Evolutionary conservation across 495 filamentous ascomycete genomes (phyloP), one percentile per base, ranked within the genome.

Genomic region (Massariosphaeria phaeospora): DNA sequence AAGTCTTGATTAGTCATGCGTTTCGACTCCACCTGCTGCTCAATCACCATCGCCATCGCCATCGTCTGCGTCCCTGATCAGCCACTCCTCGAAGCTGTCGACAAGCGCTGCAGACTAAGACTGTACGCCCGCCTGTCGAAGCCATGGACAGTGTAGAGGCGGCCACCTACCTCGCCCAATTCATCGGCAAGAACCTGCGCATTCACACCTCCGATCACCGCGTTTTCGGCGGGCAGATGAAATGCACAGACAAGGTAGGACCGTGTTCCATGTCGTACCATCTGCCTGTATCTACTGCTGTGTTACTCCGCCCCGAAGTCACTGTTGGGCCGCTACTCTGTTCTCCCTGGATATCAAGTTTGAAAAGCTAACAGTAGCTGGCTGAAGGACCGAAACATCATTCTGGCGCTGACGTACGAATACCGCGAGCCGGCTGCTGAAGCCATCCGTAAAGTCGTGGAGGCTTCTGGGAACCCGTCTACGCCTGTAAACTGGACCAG

Each of bases 151-250:
- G 61, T 43, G 23, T 34, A 26, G 41, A 64, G 36, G 61, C 61
- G 24, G 61, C 27, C 12, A 27, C 47, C 40, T 64, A 57, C 52
- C 64, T 71, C 18, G 33, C 55, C 6, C 51, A 61, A 5, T 67
- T 86, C 51, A 69, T 89, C 26, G 81, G 79, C 70, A 81, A 80
- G 63, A 83, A 75, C 42, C 71, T 98, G 33, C 85, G 91, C 55
- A 74, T 97, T 45, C 82, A 88, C 61, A 87, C 85, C 23, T 87
- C 83, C 3, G 93, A 97, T 67, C 77, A 74, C 23, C 86, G 93
- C 35, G 85, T 96, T 73, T 98, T 97, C 69, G 75, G 88, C 31
- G 93, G 93, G 29, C 74, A 79, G 52, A 86, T 98, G 72, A 96
- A 91, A 70, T 97, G 94, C 70, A 95, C 89, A 18, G 93, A 98